Evolutionary conservation across 2,329 filamentous ascomycete genomes (phyloP), one percentile per base, ranked within the genome.

Genomic region (Drechslera avenae): DNA sequence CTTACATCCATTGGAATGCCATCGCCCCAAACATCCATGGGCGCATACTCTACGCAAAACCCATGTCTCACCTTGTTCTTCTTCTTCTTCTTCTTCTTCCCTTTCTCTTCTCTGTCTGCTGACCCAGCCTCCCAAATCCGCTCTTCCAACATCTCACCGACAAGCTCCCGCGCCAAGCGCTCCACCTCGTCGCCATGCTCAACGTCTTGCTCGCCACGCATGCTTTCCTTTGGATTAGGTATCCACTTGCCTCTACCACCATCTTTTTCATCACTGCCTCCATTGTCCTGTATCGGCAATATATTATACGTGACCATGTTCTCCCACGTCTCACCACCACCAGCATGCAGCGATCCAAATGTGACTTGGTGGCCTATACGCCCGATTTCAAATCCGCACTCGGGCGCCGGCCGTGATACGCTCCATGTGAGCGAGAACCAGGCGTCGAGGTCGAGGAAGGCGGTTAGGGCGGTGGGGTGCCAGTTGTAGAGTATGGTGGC

Each of bases 341-440:
- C 41, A 23, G 46, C 39, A 12, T 62, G 53, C 4, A 66, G 45
- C 1, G 52, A 56, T 13, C 63, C 63, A n/a, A 66, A 66, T 0
- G 57, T 66, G 26, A 66, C 48, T 39, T 66, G 61, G 10, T 50
- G 62, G 6, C 56, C 53, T 21, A 66, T 57, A 9, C 63, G 54
- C 0, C 63, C 63, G 10, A 66, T 66, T 36, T 66, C 63, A 6
- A 64, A 39, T 33, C 54, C 53, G 2, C 46, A 44, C 13, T 54
- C n/a, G n/a, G n/a, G n/a, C n/a, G n/a, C n/a, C n/a, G n/a, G n/a
- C n/a, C n/a, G n/a, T n/a, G n/a, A n/a, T n/a, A n/a, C n/a, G n/a
- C n/a, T 57, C 63, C 61, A 66, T 14, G 63, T 66, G 1, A 64
- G 19, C 13, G 57, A 61, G 18, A 66, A 66, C 63, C 63, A 66